Conservation (phyloP, 2,329 filamentous ascomycete genomes). For the Colletotrichum orbiculare region DNA sequence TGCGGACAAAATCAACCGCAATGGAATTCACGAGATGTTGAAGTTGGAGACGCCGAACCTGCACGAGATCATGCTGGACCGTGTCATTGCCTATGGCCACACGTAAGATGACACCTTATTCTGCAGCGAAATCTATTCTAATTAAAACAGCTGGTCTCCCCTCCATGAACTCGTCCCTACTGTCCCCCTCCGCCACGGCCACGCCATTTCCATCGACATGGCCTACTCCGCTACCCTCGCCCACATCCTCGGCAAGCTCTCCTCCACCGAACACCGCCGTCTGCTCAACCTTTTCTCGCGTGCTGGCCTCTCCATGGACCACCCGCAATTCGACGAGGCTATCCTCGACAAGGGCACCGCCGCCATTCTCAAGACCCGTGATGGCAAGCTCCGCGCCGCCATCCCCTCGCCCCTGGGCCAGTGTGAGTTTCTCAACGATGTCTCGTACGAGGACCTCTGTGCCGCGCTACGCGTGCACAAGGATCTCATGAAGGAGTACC, state of each 20-base stretch:
- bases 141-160: conserved; percentile 69
- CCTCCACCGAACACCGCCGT: conserved; percentile 68
- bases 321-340: conserved; percentile 73
- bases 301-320: conserved; percentile 78
- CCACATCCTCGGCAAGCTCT: conserved; percentile 69
- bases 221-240: conserved; percentile 78
- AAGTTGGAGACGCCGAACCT: conserved; percentile 79
- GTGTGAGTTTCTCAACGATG: conserved; percentile 77
- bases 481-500: conserved; percentile 69
- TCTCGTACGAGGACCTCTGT: conserved; percentile 70
- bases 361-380: conserved; percentile 77
- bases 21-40: conserved; percentile 78
- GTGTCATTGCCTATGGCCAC: conserved; percentile 80
- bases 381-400: conserved; percentile 74
- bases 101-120: conserved; percentile 57
- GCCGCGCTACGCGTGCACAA: conserved; percentile 72
- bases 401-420: conserved; percentile 75
- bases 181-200: conserved; percentile 76
- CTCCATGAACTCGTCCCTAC: conserved; percentile 77
- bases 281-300: conserved; percentile 76
- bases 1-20: conserved; percentile 75
- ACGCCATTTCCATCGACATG: conserved; percentile 82
- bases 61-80: conserved; percentile 77
- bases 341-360: conserved; percentile 73
- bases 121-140: conserved; percentile 22